Percentiles rank a stretch among this genome's conserved stretches.
Conservation (phyloP, 352 stramenopile genomes). For the Phytophthora tubulina region DNA sequence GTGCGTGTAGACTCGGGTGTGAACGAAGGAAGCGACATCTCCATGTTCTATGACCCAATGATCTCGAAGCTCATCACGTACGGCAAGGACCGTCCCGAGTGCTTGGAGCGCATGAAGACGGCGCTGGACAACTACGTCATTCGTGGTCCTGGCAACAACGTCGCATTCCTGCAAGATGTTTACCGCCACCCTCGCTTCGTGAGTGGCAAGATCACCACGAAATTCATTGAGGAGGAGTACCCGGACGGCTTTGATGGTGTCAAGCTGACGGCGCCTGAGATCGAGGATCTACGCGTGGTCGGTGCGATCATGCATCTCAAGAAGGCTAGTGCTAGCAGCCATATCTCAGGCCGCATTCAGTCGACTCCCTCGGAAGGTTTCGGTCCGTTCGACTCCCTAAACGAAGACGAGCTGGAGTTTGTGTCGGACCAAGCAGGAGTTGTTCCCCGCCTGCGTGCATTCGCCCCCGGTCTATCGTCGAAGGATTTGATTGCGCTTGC, state of each 20-base stretch:
- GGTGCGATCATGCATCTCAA: slow-evolving; percentile 80
- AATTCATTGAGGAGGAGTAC: slow-evolving; percentile 97
- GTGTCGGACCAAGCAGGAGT: slow-evolving; percentile 39
- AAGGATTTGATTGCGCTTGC: slow-evolving; percentile 55
- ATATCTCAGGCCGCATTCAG: slow-evolving; percentile 46
- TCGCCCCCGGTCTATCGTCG: slow-evolving; percentile 36
- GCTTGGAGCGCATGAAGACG: slow-evolving; percentile 85
- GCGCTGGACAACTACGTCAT: slow-evolving; percentile 97
- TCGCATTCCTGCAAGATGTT: slow-evolving; percentile 94
- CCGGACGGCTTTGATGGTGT: slow-evolving; percentile 94
- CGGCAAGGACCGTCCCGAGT: slow-evolving; percentile 79
- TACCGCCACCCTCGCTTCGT: slow-evolving; percentile 92
- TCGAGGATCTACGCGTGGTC: slow-evolving; percentile 79
- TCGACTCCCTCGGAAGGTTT: slow-evolving; percentile 12
- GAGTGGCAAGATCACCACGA: slow-evolving; percentile 95
- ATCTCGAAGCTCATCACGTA: slow-evolving; percentile 96
- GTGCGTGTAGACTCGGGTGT: slow-evolving; percentile 95
- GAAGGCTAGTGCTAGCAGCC: slow-evolving; percentile 42
- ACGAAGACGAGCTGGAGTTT: slow-evolving; percentile 56
- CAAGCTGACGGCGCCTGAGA: slow-evolving; percentile 64
- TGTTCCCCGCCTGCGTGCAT: slow-evolving; percentile 54
- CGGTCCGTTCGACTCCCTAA: slow-evolving; percentile 27
- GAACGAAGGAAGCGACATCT: slow-evolving; percentile 92
- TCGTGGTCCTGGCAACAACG: slow-evolving; percentile 94
- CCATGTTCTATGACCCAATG: slow-evolving; percentile 97